Conservation (phyloP, 2,329 filamentous ascomycete species). For the Phialophora macrospora region DNA sequence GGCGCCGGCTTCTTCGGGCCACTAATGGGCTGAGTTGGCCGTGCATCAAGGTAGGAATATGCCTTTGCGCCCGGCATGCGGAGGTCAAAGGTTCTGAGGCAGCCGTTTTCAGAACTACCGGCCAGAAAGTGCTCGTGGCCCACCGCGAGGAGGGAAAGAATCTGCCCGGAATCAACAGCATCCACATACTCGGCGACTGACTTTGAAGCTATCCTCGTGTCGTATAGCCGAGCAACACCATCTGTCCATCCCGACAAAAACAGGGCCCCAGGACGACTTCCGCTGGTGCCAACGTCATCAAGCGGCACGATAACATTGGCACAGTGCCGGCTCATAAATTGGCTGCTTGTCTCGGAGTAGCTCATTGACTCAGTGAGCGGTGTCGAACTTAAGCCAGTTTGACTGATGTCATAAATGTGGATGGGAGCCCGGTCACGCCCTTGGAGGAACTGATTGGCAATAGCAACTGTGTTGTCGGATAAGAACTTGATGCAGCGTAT, state of each 20-base stretch:
- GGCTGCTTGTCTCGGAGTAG: constrained; percentile 4
- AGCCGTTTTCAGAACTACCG: constrained; percentile 61
- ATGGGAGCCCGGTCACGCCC: constrained; percentile 48
- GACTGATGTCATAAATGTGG: constrained; percentile 57
- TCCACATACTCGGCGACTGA: constrained; percentile 60
- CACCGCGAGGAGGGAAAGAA: constrained; percentile 64
- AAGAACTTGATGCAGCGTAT: constrained; percentile 61
- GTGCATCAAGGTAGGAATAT: constrained; percentile 42
- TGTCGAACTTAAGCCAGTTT: constrained; percentile 48
- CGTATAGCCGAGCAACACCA: constrained; percentile 63
- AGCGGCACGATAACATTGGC: constrained; percentile 48
- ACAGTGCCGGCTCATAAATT: constrained; percentile 37
- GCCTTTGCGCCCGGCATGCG: constrained; percentile 54
- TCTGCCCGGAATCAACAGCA: constrained; percentile 61
- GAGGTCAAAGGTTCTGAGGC: constrained; percentile 67
- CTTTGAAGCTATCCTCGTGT: constrained; percentile 59
- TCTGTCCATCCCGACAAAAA: constrained; percentile 67
- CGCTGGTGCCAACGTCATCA: constrained; percentile 35
- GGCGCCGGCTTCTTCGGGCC: neutral
- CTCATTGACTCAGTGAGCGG: constrained; percentile 36
- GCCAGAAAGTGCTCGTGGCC: constrained; percentile 62
- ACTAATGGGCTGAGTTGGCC: neutral
- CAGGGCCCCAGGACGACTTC: constrained; percentile 51
- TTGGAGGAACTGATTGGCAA: constrained; percentile 53
- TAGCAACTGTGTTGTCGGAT: constrained; percentile 55